A percentile compares a stretch with the other conserved stretches of the same genome.
Evolutionary conservation across 352 stramenopile species (phyloP).

Genomic region (Achlya hypogyna): DNA sequence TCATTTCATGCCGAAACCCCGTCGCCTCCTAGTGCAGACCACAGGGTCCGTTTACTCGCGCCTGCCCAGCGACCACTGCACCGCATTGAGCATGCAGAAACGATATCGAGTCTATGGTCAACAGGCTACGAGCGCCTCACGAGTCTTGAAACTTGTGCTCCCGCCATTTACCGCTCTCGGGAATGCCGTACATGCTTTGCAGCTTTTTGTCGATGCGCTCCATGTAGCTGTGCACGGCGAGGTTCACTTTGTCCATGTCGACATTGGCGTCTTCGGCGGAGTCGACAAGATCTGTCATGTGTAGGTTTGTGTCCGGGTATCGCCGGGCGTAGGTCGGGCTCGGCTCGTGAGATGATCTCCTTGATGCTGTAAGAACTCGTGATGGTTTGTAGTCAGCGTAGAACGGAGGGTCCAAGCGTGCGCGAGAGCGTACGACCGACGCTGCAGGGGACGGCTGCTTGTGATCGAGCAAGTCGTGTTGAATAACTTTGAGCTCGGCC

Average conservation of each 20-base stretch:
- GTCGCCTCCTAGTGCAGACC: no score
- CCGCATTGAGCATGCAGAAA: no score
- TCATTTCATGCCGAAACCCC: no score
- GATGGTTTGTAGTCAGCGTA: background rate
- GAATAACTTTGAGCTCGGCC: slow-evolving; percentile 10
- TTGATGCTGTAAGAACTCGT: background rate
- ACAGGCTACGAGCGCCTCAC: no score
- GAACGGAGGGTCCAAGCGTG: background rate
- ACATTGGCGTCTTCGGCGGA: slow-evolving; percentile 1
- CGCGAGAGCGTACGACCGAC: background rate
- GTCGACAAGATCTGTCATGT: slow-evolving; percentile 15
- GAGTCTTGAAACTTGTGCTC: slow-evolving; percentile 12
- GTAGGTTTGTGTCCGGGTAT: background rate
- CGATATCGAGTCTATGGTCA: no score
- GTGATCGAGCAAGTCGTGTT: background rate
- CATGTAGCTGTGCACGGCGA: slow-evolving; percentile 69
- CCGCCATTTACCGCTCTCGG: slow-evolving; percentile 17
- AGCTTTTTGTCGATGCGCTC: slow-evolving; percentile 73
- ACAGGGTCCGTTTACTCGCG: no score
- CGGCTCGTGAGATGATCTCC: background rate
- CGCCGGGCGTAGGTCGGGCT: background rate
- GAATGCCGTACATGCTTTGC: slow-evolving; percentile 69
- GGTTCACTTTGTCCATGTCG: slow-evolving; percentile 66
- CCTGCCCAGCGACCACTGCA: no score
- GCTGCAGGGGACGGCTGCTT: background rate